Evolutionary conservation across 1,284 basidiomycete genomes (phyloP).

Genomic region (Marasmius tenuissimus): DNA sequence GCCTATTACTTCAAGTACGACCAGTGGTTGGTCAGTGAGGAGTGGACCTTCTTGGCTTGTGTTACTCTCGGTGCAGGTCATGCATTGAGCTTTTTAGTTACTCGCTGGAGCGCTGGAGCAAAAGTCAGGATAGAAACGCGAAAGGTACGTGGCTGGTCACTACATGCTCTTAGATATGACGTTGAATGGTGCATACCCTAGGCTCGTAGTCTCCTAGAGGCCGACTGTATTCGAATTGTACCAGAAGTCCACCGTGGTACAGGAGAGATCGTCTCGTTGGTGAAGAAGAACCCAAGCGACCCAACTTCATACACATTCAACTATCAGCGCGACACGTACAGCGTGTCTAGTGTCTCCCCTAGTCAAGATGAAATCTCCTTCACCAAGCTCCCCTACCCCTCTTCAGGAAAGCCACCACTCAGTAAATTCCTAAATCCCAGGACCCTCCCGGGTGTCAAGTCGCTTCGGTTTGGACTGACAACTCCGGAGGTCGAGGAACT

Average conservation of each 20-base stretch:
- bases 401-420: constrained; percentile 72
- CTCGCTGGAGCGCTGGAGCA: constrained; percentile 86
- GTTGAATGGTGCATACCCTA: constrained; percentile 25
- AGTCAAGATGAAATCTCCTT: constrained; percentile 51
- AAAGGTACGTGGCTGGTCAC: constrained; percentile 40
- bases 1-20: constrained; percentile 92
- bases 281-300: constrained; percentile 60
- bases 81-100: constrained; percentile 90
- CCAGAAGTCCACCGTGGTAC: constrained; percentile 87
- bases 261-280: constrained; percentile 85
- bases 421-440: constrained; percentile 63
- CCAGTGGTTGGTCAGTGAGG: constrained; percentile 88
- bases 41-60: constrained; percentile 95
- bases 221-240: constrained; percentile 82
- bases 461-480: constrained; percentile 29
- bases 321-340: constrained; percentile 96
- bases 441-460: constrained; percentile 18
- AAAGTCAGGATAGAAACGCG: constrained; percentile 79
- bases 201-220: constrained; percentile 70
- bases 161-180: constrained; percentile 2
- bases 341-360: constrained; percentile 61
- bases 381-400: constrained; percentile 87
- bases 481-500: constrained; percentile 45
- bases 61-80: constrained; percentile 85
- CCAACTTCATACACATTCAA: constrained; percentile 80